Evolutionary conservation across 2,329 filamentous ascomycete genomes (phyloP), one percentile per base, ranked within the genome.

Genomic region (Albophoma yamanashiensis): DNA sequence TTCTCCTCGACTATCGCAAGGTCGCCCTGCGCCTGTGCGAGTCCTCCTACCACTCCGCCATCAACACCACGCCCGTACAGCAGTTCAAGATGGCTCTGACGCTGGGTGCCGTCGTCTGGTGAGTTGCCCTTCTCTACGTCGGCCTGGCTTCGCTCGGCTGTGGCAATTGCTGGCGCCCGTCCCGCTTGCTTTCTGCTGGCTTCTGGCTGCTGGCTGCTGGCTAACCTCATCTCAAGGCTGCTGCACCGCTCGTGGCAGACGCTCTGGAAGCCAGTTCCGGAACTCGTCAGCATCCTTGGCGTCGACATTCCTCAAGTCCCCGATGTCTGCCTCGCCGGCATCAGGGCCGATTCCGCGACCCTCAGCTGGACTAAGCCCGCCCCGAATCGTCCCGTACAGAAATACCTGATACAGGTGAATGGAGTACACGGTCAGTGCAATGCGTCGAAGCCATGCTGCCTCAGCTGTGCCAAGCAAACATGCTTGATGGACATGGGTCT

Each of bases 221-320:
- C 56, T 55, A 40, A 56, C 42, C 38, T 57, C 53, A 38, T 43
- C 40, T 59, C 9, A 42, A 94, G 91, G 91, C 82, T 96, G 62
- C 80, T 92, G 62, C 89, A 90, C 72, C 88, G 94, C 70, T 90
- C 91, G 63, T 91, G 89, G 77, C 89, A 92, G 71, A 94, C 95
- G 43, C 81, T 97, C 59, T 88, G 90, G 75, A 96, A 93, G 68
- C 92, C 93, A 31, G 91, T 96, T 60, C 90, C 93, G 60, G 87
- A 96, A 64, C 84, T 99, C 56, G 92, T 97, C 68, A 87, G 87
- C 67, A 90, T 97, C 57, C 85, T 99, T 56, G 92, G 93, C 62
- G 87, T 97, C 71, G 94, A 99, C 70, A 93, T 99, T 58, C 94
- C 94, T 62, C 88, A 92, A 63, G 82, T 91, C 31, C 94, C 94